Evolutionary conservation across 169 alveolate species (phyloP).

Genomic region (Cryptosporidium sp.): DNA sequence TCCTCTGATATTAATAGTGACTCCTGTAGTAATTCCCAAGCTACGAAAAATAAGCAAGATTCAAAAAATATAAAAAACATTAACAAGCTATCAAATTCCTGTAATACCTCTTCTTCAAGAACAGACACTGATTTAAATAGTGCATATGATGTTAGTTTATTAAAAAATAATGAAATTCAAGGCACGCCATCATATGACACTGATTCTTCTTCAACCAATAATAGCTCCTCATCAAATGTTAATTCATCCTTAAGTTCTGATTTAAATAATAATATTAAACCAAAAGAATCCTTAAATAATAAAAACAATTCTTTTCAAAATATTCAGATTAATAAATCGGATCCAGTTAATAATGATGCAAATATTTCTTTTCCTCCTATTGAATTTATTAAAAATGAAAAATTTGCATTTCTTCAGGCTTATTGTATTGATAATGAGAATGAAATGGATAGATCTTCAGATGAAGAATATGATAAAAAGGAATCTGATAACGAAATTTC

Average conservation of each 20-base stretch:
- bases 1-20: background rate
- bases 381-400: slow-evolving; percentile 38
- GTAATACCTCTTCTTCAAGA: background rate
- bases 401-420: slow-evolving; percentile 42
- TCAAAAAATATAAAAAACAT: background rate
- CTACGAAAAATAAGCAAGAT: slow-evolving; percentile 7
- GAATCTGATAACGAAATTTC: background rate
- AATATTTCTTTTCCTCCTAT: slow-evolving; percentile 56
- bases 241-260: background rate
- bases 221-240: background rate
- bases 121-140: background rate
- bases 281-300: background rate
- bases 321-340: background rate
- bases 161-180: background rate
- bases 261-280: background rate
- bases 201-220: background rate
- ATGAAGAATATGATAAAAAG: background rate
- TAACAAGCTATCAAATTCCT: background rate
- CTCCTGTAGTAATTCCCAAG: background rate
- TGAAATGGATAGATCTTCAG: background rate
- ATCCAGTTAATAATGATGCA: background rate
- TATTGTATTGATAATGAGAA: background rate
- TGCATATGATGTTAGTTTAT: background rate
- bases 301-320: background rate
- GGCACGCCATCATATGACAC: background rate